phyloP scores from a whole-genome alignment of 2,329 filamentous ascomycete genomes.

The Sporothrix curviconia region DNA sequence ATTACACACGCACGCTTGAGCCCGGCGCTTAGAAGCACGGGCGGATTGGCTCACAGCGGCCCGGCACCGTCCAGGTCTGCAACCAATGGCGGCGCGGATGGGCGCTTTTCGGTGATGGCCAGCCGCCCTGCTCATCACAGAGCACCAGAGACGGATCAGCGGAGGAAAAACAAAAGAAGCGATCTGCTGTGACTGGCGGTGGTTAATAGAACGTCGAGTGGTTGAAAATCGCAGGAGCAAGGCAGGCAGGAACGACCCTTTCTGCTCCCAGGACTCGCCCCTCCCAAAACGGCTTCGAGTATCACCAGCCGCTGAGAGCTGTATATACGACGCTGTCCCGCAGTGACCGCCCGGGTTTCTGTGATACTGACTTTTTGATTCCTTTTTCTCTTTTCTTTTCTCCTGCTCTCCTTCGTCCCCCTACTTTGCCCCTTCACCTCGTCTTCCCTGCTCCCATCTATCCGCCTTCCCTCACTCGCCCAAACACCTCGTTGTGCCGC shows the following conservation, averaged over 20 bases:
- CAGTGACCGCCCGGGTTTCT: not conserved
- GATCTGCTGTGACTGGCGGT: too few species aligned
- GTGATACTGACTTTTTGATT: not conserved
- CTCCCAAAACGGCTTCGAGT: constrained; percentile 13
- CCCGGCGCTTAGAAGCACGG: constrained; percentile 18
- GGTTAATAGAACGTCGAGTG: too few species aligned
- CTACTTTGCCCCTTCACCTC: not conserved
- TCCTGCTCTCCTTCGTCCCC: constrained; percentile 19
- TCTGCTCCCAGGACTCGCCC: too few species aligned
- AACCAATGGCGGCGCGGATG: constrained; percentile 36
- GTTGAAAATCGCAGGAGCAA: too few species aligned
- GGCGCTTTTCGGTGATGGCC: not conserved
- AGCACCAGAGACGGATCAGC: too few species aligned
- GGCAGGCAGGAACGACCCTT: too few species aligned
- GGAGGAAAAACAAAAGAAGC: too few species aligned
- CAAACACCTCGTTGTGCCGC: constrained; percentile 12
- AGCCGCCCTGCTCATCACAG: not conserved
- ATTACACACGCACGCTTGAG: not conserved
- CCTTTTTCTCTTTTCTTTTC: not conserved
- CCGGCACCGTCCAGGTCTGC: constrained; percentile 26
- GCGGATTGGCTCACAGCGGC: constrained; percentile 21
- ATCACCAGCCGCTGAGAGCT: constrained; percentile 19
- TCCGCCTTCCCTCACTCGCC: too few species aligned
- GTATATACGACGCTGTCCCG: constrained; percentile 12
- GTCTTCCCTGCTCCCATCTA: too few species aligned